Evolutionary conservation across 495 filamentous ascomycete species (phyloP), one percentile per base, ranked within the genome.

Genomic region (Tuber borchii): DNA sequence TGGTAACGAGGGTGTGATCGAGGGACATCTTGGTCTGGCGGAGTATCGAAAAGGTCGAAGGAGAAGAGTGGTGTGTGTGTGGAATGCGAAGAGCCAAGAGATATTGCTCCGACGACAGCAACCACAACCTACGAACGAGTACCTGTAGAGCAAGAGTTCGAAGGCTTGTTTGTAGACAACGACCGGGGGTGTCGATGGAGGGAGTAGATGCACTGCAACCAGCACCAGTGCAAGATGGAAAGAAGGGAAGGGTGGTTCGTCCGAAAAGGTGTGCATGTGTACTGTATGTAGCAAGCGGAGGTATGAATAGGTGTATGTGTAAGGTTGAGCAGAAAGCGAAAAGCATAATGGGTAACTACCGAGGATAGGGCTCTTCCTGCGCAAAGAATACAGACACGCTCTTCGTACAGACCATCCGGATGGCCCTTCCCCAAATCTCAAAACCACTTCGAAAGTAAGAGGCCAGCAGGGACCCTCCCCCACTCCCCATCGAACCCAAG

Each of bases 361-460:
- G 56, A 65, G 56, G 14, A 65, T 14, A 61, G n/a, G n/a, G 51
- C 51, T 9, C n/a, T 61, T 61, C n/a, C 26, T 31, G 51, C n/a
- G 51, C 2, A 31, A 14, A 16, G 51, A 31, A 2, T 61, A 14
- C n/a, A 61, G 51, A 31, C n/a, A 61, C 12, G 56, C 56, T 16
- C 48, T 12, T 65, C 56, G 14, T 26, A 34, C 34, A 14, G 56
- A 17, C 56, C 26, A 65, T 65, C 56, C 56, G 56, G 56, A 34
- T 65, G 56, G 56, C 56, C 56, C 56, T 65, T 65, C 56, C 56
- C 56, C 26, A 34, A 65, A 65, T 65, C 56, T 65, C 56, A 6
- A 31, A 65, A 65, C 12, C 56, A 2, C 26, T 14, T 61, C 14
- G 26, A 65, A 14, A 17, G 48, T 10, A 56, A n/a, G 56, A 34